These are phyloP conservation scores for Arctium minus DNA, from an alignment of 129 eudicot genomes.

Conservation along the genomic window DNA sequence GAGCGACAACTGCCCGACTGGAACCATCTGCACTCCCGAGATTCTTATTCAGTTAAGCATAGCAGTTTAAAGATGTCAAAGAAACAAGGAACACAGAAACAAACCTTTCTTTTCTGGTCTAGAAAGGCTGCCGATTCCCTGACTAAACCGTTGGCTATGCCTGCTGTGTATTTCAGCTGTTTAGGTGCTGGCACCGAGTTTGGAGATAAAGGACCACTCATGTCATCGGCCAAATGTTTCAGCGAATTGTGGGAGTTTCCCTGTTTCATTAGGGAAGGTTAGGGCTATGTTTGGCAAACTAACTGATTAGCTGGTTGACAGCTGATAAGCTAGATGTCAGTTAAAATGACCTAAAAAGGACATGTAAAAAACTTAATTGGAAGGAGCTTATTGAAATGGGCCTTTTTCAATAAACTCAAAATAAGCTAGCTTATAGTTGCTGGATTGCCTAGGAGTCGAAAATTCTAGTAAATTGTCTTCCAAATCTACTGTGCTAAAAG, in stretches of 20 bases:
- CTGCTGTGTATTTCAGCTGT: constrained; percentile 90
- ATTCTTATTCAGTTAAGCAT: background rate
- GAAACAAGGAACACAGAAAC: constrained; percentile 10
- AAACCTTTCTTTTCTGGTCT: constrained; percentile 85
- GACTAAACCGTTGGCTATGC: constrained; percentile 77
- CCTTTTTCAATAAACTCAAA: background rate
- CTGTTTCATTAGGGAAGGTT: constrained; percentile 34
- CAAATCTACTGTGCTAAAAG: background rate
- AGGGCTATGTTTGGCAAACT: background rate
- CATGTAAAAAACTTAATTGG: background rate
- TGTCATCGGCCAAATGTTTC: constrained; percentile 75
- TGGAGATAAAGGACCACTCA: constrained; percentile 77
- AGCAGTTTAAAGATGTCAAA: background rate
- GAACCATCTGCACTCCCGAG: constrained; percentile 65
- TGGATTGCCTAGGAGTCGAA: background rate
- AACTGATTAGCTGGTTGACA: background rate
- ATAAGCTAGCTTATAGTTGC: background rate
- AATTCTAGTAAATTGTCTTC: background rate
- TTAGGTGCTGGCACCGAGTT: constrained; percentile 84
- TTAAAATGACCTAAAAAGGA: background rate
- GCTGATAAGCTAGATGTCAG: background rate
- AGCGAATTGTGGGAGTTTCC: constrained; percentile 56
- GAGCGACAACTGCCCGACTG: constrained; percentile 70
- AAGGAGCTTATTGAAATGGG: background rate
- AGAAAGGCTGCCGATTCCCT: constrained; percentile 80